Conservation (phyloP, 768 basidiomycete species). For the Suillus clintonianus region DNA sequence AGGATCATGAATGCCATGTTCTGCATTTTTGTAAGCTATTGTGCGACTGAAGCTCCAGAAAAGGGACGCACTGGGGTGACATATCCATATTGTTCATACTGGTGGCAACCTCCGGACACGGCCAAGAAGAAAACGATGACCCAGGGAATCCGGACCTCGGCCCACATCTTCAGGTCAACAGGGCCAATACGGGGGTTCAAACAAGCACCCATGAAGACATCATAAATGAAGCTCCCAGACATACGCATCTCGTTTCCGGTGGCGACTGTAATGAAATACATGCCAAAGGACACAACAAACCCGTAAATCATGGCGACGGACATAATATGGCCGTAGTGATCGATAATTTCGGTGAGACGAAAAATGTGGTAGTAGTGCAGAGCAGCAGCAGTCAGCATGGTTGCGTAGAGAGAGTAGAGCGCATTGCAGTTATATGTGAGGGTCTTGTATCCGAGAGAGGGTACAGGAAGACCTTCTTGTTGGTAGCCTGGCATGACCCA, state of each 20-base stretch:
- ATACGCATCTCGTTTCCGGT: slow-evolving; percentile 86
- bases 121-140: slow-evolving; percentile 92
- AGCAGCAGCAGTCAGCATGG: slow-evolving; percentile 69
- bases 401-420: slow-evolving; percentile 79
- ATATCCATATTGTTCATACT: slow-evolving; percentile 90
- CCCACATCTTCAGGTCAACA: slow-evolving; percentile 98
- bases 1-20: slow-evolving; percentile 97
- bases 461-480: slow-evolving; percentile 96
- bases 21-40: slow-evolving; percentile 37
- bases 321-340: slow-evolving; percentile 96
- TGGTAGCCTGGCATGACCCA: slow-evolving; percentile 88
- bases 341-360: slow-evolving; percentile 92
- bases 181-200: slow-evolving; percentile 91
- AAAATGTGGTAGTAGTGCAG: slow-evolving; percentile 83
- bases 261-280: slow-evolving; percentile 76
- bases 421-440: slow-evolving; percentile 98
- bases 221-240: slow-evolving; percentile 94
- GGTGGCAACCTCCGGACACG: slow-evolving; percentile 91
- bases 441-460: slow-evolving; percentile 89
- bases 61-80: slow-evolving; percentile 74
- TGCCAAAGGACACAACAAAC: slow-evolving; percentile 76
- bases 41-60: not conserved
- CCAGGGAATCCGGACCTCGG: slow-evolving; percentile 96
- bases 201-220: slow-evolving; percentile 94
- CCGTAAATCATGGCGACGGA: slow-evolving; percentile 92